Conservation (phyloP, 2,329 filamentous ascomycete genomes). For the Botrytis elliptica region DNA sequence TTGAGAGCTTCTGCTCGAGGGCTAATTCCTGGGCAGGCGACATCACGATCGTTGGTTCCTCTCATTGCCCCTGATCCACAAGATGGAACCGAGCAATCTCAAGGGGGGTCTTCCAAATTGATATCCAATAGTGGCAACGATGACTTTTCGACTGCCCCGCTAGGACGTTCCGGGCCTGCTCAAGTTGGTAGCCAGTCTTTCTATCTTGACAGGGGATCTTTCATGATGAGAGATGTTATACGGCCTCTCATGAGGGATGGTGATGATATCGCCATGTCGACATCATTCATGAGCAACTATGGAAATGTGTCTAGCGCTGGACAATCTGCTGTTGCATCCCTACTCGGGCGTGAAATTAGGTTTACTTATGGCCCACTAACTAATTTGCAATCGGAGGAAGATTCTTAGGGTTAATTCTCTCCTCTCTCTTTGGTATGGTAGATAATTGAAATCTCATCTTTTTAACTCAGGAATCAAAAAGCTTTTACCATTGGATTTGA, state of each 20-base stretch:
- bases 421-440: neutral
- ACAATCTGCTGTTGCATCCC: constrained; percentile 7
- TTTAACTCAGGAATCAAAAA: neutral
- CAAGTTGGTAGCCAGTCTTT: constrained; percentile 13
- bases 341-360: neutral
- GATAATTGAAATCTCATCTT: neutral
- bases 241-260: constrained; percentile 9
- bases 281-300: neutral
- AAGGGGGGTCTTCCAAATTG: neutral
- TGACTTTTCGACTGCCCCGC: neutral
- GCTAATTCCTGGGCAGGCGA: neutral
- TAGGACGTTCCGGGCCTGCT: constrained; percentile 1
- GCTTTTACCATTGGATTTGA: neutral
- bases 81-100: neutral
- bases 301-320: neutral
- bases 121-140: neutral
- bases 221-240: constrained; percentile 5
- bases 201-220: constrained; percentile 15
- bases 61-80: neutral
- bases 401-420: neutral
- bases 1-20: constrained; percentile 1
- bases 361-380: constrained; percentile 5
- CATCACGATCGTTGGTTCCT: neutral
- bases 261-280: neutral
- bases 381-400: neutral